Evolutionary conservation across 2,329 filamentous ascomycete genomes (phyloP).

Genomic region (Septoria linicola): DNA sequence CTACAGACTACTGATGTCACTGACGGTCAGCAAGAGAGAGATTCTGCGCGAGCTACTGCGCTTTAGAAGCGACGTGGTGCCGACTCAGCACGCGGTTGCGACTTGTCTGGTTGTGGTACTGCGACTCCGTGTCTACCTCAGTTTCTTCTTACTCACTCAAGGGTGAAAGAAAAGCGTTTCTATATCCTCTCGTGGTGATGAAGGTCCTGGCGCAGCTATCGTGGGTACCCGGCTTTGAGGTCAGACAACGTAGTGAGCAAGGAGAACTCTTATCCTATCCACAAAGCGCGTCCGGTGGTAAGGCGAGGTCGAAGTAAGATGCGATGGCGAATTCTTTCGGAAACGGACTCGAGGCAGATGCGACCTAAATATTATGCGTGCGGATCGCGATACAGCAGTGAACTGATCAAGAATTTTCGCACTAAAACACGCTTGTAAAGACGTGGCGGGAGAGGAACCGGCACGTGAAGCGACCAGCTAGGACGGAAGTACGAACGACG

Average conservation of each 20-base stretch:
- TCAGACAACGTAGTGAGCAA: too few species aligned
- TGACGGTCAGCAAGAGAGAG: constrained; percentile 22
- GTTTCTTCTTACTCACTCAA: constrained; percentile 7
- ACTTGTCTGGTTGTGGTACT: constrained; percentile 3
- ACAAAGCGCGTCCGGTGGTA: not conserved
- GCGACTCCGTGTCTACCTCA: constrained; percentile 9
- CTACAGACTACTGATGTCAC: constrained; percentile 27
- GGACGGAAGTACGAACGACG: not conserved
- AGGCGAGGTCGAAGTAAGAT: not conserved
- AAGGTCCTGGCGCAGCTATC: constrained; percentile 7
- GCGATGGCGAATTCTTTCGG: constrained; percentile 4
- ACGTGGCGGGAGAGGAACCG: not conserved
- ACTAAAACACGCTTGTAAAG: not conserved
- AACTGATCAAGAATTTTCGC: constrained; percentile 4
- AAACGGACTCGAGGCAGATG: constrained; percentile 1
- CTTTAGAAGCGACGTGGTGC: constrained; percentile 6
- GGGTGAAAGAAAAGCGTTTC: not conserved
- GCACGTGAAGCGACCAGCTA: constrained; percentile 2
- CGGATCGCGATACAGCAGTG: too few species aligned
- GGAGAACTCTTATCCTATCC: not conserved
- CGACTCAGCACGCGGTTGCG: constrained; percentile 8
- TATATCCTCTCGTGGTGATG: not conserved
- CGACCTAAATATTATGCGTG: too few species aligned
- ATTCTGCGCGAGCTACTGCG: constrained; percentile 25
- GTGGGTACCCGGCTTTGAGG: not conserved